These are phyloP conservation scores for Penicillium robsamsonii DNA, from an alignment of 495 filamentous ascomycete species.

Conservation along the genomic window DNA sequence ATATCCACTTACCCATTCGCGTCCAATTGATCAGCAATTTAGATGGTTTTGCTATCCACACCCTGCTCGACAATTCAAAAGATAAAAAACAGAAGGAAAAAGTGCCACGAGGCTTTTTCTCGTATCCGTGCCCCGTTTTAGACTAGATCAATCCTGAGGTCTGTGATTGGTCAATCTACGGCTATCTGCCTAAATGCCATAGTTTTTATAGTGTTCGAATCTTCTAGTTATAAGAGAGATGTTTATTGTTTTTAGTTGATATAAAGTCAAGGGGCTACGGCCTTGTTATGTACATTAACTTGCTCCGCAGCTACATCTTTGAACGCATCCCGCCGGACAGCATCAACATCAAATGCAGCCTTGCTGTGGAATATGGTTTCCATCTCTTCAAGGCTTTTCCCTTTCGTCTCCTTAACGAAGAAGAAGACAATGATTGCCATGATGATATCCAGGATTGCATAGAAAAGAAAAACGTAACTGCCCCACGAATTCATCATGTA, in stretches of 20 bases:
- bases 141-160: background rate
- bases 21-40: background rate
- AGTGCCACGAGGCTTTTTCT: background rate
- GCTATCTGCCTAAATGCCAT: background rate
- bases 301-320: constrained; percentile 9
- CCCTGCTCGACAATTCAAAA: background rate
- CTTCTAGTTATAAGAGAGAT: background rate
- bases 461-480: constrained; percentile 51
- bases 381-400: constrained; percentile 49
- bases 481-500: constrained; percentile 46
- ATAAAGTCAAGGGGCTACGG: background rate
- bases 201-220: background rate
- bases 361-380: constrained; percentile 33
- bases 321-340: constrained; percentile 16
- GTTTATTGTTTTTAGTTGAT: background rate
- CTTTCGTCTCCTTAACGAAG: constrained; percentile 62
- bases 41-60: background rate
- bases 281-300: constrained; percentile 17
- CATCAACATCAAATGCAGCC: constrained; percentile 28
- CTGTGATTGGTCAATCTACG: background rate
- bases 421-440: constrained; percentile 56
- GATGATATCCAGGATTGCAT: constrained; percentile 31
- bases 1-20: background rate
- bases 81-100: background rate
- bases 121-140: background rate